phyloP scores from a whole-genome alignment of 148 eudicot species.

The Nepenthes mirabilis region DNA sequence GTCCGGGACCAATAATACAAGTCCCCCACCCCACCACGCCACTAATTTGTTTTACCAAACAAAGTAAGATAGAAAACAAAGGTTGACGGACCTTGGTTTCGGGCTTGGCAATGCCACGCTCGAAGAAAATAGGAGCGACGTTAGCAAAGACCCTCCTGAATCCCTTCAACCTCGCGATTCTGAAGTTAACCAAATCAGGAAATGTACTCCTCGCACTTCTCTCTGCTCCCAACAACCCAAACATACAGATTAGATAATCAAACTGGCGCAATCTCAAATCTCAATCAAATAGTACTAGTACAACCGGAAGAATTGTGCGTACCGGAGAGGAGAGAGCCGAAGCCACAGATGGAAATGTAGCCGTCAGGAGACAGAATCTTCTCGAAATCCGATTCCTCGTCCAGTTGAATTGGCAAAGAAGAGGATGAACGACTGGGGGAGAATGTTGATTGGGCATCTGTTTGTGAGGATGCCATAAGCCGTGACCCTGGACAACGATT shows the following conservation, averaged over 20 bases:
- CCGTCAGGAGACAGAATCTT: constrained; percentile 43
- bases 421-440: constrained; percentile 9
- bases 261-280: neutral
- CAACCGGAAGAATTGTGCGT: neutral
- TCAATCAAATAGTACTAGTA: neutral
- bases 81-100: constrained; percentile 57
- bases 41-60: neutral
- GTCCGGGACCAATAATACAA: too few species aligned
- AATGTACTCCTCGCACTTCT: constrained; percentile 93
- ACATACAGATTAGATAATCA: neutral
- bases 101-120: constrained; percentile 86
- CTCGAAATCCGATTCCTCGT: constrained; percentile 48
- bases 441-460: constrained; percentile 8
- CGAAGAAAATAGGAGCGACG: constrained; percentile 85
- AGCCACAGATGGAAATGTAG: constrained; percentile 68
- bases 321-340: constrained; percentile 98
- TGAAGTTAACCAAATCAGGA: constrained; percentile 68
- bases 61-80: neutral
- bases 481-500: neutral
- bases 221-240: constrained; percentile 32
- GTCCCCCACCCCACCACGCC: too few species aligned
- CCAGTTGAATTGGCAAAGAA: constrained; percentile 29
- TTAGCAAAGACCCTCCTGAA: constrained; percentile 89
- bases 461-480: neutral
- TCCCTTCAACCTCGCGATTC: constrained; percentile 64